Evolutionary conservation across 306 rosid genomes (phyloP).

Genomic region (Acacia acuminata): DNA sequence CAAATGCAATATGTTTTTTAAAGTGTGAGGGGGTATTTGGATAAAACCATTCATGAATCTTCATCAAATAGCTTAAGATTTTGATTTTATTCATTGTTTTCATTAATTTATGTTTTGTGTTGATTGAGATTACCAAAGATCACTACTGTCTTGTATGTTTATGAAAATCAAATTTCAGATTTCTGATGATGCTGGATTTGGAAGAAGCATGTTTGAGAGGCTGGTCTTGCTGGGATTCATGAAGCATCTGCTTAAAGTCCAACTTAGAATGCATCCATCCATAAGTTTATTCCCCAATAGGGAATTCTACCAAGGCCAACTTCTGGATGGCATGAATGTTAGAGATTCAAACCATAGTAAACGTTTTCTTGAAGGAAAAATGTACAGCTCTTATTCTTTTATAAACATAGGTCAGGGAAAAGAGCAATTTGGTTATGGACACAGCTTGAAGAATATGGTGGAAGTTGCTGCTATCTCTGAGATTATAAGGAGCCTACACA

Average conservation of each 20-base stretch:
- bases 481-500: constrained; percentile 48
- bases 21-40: background rate
- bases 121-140: background rate
- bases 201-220: constrained; percentile 57
- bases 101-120: background rate
- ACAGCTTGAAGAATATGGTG: constrained; percentile 44
- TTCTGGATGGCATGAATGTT: constrained; percentile 36
- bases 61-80: background rate
- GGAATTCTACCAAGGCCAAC: constrained; percentile 40
- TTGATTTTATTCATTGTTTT: background rate
- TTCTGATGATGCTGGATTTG: constrained; percentile 39
- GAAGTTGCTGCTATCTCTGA: constrained; percentile 52
- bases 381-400: constrained; percentile 40
- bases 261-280: constrained; percentile 56
- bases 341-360: constrained; percentile 2
- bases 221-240: constrained; percentile 36
- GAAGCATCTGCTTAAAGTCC: constrained; percentile 42
- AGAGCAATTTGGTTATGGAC: constrained; percentile 26
- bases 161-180: constrained; percentile 16
- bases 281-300: constrained; percentile 43
- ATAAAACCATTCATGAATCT: background rate
- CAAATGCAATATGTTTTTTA: background rate
- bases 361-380: constrained; percentile 33
- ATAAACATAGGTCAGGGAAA: constrained; percentile 42
- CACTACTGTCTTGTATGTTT: background rate